Percentiles rank a stretch among this genome's conserved stretches.
These are phyloP conservation scores for Nadsonia commutata DNA, from an alignment of 1,139 yeast species.

Conservation along the genomic window DNA sequence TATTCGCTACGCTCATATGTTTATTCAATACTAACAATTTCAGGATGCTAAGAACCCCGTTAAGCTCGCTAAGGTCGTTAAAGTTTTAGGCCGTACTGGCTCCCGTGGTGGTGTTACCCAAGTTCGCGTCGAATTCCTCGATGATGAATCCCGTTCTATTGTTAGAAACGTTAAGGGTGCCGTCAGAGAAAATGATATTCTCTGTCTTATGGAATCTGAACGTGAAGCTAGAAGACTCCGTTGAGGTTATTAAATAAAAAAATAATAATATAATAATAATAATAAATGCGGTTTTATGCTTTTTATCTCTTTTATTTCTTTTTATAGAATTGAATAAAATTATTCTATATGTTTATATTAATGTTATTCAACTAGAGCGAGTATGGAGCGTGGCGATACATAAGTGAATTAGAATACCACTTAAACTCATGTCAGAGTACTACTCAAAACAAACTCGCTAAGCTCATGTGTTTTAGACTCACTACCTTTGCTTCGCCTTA, in stretches of 20 bases:
- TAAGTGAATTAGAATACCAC: too few relatives aligned
- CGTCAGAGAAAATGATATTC: constrained; percentile 98
- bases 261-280: background rate
- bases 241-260: constrained; percentile 10
- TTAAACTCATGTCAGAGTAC: too few relatives aligned
- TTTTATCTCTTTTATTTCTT: background rate
- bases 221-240: constrained; percentile 83
- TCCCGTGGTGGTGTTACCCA: constrained; percentile 99
- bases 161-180: constrained; percentile 99
- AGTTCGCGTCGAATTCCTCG: constrained; percentile 99
- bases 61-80: constrained; percentile 97
- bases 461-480: too few relatives aligned
- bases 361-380: too few relatives aligned
- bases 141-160: constrained; percentile 94
- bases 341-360: too few relatives aligned
- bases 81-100: constrained; percentile 99
- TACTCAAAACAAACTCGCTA: too few relatives aligned
- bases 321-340: too few relatives aligned
- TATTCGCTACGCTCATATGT: too few relatives aligned
- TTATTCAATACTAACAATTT: background rate
- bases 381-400: too few relatives aligned
- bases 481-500: too few relatives aligned
- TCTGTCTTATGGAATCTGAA: constrained; percentile 99
- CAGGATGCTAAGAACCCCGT: constrained; percentile 51
- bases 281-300: background rate